Evolutionary conservation across 2,329 filamentous ascomycete genomes (phyloP), one percentile per base, ranked within the genome.

Genomic region (Fusarium sacchari): DNA sequence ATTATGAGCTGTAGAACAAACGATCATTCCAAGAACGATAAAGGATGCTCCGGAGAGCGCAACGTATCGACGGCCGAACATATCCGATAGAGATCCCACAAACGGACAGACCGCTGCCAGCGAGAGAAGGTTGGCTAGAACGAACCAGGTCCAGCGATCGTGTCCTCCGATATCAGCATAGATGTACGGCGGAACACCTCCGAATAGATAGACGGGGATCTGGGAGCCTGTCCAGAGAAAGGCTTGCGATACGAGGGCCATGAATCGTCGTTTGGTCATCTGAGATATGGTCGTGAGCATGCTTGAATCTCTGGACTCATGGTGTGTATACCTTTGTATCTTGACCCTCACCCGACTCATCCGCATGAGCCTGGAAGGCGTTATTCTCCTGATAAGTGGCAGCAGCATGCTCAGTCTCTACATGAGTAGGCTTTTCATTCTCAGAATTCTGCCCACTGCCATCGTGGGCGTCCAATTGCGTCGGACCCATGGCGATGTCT

Each of bases 291-390:
- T 4, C 18, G 36, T 55, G 7, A 40, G 50, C 6, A 17, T 17
- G 1, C 11, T 10, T 0, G 18, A 17, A 9, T 4, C 3, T 7
- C 2, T 4, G 1, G 26, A 8, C 15, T n/a, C 4, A 4, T n/a
- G 8, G 12, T 28, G 20, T 8, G 20, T 14, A 14, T 40, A 55
- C 50, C 34, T 55, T 55, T 18, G 2, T 5, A 7, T 17, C 10
- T 6, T 55, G 50, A 2, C 50, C 24, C 1, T 55, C 50, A 0
- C 26, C 50, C 4, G 50, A 40, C 26, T 55, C 50, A 40, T 55
- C 50, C 15, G 50, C 50, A 2, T 55, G 50, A 28, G 24, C 26
- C 6, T 28, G 20, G 24, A 55, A 40, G 10, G 34, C 34, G 1
- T 40, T 8, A 20, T 40, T 40, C 6, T 40, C 50, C 2, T 40